Base-by-base conservation (phyloP, 2,329 filamentous ascomycete species). In the Curvularia spicifera region DNA sequence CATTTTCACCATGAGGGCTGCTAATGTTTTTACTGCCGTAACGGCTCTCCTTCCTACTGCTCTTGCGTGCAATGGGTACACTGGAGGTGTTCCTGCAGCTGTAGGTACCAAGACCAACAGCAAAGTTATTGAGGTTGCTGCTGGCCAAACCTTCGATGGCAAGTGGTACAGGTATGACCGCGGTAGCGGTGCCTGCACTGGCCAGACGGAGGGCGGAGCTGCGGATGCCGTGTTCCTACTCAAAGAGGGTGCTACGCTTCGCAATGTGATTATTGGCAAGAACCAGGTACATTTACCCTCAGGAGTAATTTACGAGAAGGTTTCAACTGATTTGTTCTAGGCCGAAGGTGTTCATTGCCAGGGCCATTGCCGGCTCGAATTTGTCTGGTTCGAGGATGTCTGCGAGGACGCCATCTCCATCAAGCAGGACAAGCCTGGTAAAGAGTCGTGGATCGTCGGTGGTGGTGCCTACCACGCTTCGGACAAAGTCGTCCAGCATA, bases 271-370 rank as follows among this genome's bases (percentile, higher is more conserved):
- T 70, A 84, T 84, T 51, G 82, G 82, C 18, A 75, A 77, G 47
- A 78, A 80, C 56, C 79, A 83, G 43, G 54, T 57, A 47, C 33
- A 42, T 28, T 9, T 42, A 9, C 5, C 22, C 22, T 4, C 5
- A 10, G 2, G 12, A 29, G 12, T 12, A 20, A 26, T 2, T 5
- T 22, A 7, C n/a, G 24, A 29, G 33, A 18, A 26, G 4, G 15
- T 28, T 15, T 15, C 7, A 26, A 53, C 43, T 48, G 24, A 53
- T 15, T 10, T 22, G 22, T 48, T 18, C 20, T 24, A 57, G 65
- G 76, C 78, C 28, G 83, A 84, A 69, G 82, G 82, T 59, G 79
- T 84, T 33, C 82, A 85, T 74, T 84, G 83, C 73, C 70, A 78
- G 57, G 68, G 68, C 1, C 74, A 77, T 43, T 84, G 82, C 71